These are phyloP conservation scores for Dissophora ornata DNA, from an alignment of 192 early-diverging fungal genomes.

Conservation along the genomic window DNA sequence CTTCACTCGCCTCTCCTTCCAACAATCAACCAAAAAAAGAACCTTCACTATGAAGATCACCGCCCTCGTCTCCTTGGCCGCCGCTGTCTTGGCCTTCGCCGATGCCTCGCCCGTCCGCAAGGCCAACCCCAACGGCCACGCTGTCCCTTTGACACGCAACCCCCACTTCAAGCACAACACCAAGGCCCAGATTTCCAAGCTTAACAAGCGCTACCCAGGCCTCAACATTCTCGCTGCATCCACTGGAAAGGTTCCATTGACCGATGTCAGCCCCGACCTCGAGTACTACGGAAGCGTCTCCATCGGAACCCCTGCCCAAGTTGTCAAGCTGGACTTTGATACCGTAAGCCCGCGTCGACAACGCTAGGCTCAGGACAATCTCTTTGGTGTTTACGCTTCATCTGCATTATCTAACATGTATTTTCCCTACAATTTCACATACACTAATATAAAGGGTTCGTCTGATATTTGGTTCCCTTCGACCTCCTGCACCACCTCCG, in stretches of 20 bases:
- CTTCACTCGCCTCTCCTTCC: too few relatives aligned
- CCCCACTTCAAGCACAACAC: constrained; percentile 34
- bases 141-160: constrained; percentile 24
- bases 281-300: constrained; percentile 78
- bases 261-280: constrained; percentile 51
- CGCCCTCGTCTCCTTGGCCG: constrained; percentile 22
- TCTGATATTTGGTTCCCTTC: constrained; percentile 71
- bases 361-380: too few relatives aligned
- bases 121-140: constrained; percentile 3
- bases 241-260: constrained; percentile 29
- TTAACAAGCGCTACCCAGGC: constrained; percentile 23
- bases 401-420: too few relatives aligned
- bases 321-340: too few relatives aligned
- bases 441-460: constrained; percentile 60
- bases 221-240: constrained; percentile 8
- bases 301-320: too few relatives aligned
- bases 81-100: constrained; percentile 15
- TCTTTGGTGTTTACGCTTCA: too few relatives aligned
- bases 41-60: constrained; percentile 30
- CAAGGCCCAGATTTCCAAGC: constrained; percentile 24
- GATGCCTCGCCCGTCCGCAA: constrained; percentile 5
- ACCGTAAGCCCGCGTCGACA: too few relatives aligned
- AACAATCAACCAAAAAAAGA: too few relatives aligned
- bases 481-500: constrained; percentile 56
- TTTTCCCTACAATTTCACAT: too few relatives aligned